Evolutionary conservation across 352 stramenopile species (phyloP).

Genomic region (Globisporangium carolinianum): DNA sequence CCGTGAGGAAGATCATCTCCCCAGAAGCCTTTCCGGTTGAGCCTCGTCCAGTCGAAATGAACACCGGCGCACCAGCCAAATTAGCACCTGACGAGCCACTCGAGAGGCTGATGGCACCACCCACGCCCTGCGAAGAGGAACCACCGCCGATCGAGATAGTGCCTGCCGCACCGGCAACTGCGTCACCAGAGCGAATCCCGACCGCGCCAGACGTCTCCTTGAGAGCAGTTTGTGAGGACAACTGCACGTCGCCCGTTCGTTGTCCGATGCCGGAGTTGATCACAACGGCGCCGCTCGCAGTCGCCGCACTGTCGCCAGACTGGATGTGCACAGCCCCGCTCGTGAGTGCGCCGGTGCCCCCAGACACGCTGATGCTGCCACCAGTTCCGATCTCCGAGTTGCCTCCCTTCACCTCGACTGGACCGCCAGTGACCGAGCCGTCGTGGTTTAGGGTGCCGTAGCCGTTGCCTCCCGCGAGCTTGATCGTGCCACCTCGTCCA

Average conservation of each 20-base stretch:
- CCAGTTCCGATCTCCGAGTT: slow-evolving; percentile 52
- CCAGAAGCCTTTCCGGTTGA: slow-evolving; percentile 39
- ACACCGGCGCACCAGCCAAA: slow-evolving; percentile 35
- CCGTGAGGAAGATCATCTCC: slow-evolving; percentile 30
- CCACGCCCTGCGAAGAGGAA: slow-evolving; percentile 23
- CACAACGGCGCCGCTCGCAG: slow-evolving; percentile 44
- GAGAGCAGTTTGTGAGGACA: slow-evolving; percentile 23
- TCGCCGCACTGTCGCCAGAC: slow-evolving; percentile 30
- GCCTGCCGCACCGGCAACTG: slow-evolving; percentile 19
- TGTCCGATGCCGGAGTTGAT: slow-evolving; percentile 20
- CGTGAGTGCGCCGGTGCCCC: slow-evolving; percentile 31
- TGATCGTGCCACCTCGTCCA: slow-evolving; percentile 68
- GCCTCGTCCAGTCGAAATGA: slow-evolving; percentile 25
- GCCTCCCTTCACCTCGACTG: slow-evolving; percentile 60
- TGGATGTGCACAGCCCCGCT: slow-evolving; percentile 44
- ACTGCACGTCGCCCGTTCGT: slow-evolving; percentile 14
- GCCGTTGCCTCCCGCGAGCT: slow-evolving; percentile 62
- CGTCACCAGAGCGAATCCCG: slow-evolving; percentile 32
- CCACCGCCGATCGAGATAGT: slow-evolving; percentile 25
- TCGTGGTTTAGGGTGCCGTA: slow-evolving; percentile 63
- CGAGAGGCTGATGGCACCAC: slow-evolving; percentile 25
- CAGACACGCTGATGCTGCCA: slow-evolving; percentile 42
- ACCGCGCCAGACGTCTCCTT: slow-evolving; percentile 29
- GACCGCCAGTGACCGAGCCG: slow-evolving; percentile 67
- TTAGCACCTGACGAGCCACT: slow-evolving; percentile 28